Conservation (phyloP, 257 asterid species). For the Penstemon eatonii region DNA sequence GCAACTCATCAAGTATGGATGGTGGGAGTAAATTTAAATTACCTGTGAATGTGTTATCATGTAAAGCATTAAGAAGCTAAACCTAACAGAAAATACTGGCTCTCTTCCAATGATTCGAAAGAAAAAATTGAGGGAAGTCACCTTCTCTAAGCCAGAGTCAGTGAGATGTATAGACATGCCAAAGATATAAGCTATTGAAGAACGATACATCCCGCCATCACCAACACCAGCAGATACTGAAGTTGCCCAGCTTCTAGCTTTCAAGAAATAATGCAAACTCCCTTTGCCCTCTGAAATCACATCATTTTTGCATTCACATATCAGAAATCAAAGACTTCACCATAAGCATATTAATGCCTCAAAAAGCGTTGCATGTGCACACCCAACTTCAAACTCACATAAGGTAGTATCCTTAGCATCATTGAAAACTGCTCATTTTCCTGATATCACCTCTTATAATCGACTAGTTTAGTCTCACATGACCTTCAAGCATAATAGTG, state of each 20-base stretch:
- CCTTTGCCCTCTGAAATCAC: conserved; percentile 92
- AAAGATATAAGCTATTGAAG: conserved; percentile 82
- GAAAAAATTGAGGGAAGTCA: conserved; percentile 22
- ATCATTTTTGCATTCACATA: neutral
- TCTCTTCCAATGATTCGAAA: conserved; percentile 3
- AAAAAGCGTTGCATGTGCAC: neutral
- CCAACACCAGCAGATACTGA: conserved; percentile 94
- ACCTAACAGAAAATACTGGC: neutral
- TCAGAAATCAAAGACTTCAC: conserved; percentile 23
- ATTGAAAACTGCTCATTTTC: neutral
- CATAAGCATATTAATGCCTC: neutral
- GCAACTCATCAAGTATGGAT: neutral
- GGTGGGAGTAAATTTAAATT: neutral
- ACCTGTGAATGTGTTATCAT: neutral
- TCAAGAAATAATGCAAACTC: conserved; percentile 79
- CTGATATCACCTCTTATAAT: neutral
- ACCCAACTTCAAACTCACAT: neutral
- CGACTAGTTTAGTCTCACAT: neutral
- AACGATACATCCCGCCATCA: conserved; percentile 87
- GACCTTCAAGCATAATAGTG: conserved; percentile 12
- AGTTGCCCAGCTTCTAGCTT: conserved; percentile 83
- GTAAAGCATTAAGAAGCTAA: neutral
- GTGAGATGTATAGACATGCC: conserved; percentile 91
- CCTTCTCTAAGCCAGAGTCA: conserved; percentile 89
- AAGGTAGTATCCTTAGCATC: neutral